These are phyloP conservation scores for Debaryomycetaceae sp. DNA, from an alignment of 1,139 yeast species.

Conservation along the genomic window DNA sequence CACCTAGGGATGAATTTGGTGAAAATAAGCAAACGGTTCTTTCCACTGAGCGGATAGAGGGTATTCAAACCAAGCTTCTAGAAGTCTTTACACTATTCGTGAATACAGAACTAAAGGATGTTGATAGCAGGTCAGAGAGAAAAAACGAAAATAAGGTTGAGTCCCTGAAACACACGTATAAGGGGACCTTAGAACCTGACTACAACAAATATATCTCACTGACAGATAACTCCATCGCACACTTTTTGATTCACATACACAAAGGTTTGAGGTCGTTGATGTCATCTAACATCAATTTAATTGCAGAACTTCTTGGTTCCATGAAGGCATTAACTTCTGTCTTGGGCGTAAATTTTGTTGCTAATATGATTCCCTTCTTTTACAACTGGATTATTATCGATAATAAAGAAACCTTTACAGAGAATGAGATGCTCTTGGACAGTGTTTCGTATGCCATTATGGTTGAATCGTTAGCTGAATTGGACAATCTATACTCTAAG, in stretches of 20 bases:
- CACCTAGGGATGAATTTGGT: constrained; percentile 22
- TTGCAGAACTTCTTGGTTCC: constrained; percentile 20
- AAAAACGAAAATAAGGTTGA: background rate
- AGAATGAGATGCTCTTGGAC: constrained; percentile 23
- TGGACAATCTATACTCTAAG: constrained; percentile 29
- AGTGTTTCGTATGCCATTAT: constrained; percentile 34
- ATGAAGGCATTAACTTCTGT: constrained; percentile 27
- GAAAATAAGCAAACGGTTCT: constrained; percentile 13
- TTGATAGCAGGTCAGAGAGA: constrained; percentile 4
- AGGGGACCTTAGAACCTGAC: constrained; percentile 31
- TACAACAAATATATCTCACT: constrained; percentile 34
- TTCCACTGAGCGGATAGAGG: constrained; percentile 21
- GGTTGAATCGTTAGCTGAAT: constrained; percentile 19
- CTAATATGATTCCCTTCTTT: constrained; percentile 46
- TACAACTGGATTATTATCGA: constrained; percentile 40
- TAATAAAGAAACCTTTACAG: constrained; percentile 8
- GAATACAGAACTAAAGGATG: constrained; percentile 24
- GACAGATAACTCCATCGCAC: constrained; percentile 33
- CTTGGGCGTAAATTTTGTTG: constrained; percentile 46
- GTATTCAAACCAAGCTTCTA: constrained; percentile 32
- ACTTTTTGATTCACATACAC: constrained; percentile 31
- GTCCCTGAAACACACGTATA: constrained; percentile 6
- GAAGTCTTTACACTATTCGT: constrained; percentile 33
- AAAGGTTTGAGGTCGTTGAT: constrained; percentile 26
- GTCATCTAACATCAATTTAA: constrained; percentile 19